phyloP scores from a whole-genome alignment of 345 rosid genomes.

The Eucalyptus caleyi region DNA sequence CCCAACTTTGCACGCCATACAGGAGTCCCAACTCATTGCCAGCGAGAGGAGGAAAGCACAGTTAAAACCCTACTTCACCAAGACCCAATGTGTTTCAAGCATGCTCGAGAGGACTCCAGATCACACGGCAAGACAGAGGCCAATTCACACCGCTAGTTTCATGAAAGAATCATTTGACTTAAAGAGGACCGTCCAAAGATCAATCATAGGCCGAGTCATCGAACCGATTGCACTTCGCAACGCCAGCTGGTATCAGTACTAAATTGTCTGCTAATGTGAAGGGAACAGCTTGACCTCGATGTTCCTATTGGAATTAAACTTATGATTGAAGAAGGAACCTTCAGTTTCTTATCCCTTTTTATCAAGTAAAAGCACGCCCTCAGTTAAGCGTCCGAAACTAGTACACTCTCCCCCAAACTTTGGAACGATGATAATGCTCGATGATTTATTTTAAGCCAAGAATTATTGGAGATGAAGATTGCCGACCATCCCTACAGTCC shows the following conservation, averaged over 20 bases:
- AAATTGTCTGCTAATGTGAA: background rate
- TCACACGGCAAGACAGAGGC: background rate
- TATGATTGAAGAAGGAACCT: background rate
- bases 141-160: background rate
- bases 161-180: background rate
- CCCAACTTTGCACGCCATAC: background rate
- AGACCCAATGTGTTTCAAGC: background rate
- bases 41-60: background rate
- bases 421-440: background rate
- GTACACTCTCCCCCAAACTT: background rate
- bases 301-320: background rate
- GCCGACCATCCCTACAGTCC: background rate
- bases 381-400: background rate
- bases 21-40: background rate
- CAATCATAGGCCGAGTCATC: background rate
- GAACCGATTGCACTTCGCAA: background rate
- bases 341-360: background rate
- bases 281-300: background rate
- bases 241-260: background rate
- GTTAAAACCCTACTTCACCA: background rate
- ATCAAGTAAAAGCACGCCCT: background rate
- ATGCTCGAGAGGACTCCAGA: background rate
- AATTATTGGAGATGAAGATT: background rate
- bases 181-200: background rate
- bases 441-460: background rate